A percentile compares a stretch with the other conserved stretches of the same genome.
Conservation (phyloP, 1,284 basidiomycete genomes). For the Malassezia caprae region DNA sequence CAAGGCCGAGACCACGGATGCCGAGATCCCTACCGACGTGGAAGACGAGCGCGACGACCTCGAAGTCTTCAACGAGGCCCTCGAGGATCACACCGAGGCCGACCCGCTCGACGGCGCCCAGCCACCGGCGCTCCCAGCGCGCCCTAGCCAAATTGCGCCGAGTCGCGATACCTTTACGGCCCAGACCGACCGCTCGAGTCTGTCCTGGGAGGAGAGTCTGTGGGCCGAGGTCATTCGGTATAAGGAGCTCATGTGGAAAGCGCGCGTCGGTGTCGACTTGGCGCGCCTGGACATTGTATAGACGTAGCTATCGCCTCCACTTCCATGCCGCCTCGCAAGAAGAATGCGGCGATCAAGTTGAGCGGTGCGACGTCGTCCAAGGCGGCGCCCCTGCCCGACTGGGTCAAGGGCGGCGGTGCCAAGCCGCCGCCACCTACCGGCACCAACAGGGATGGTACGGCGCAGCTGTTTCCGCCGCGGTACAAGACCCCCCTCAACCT, state of each 20-base stretch:
- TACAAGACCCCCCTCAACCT: conserved; percentile 47
- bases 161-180: conserved; percentile 1
- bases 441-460: conserved; percentile 9
- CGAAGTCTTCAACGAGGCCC: neutral
- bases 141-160: neutral
- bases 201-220: conserved; percentile 12
- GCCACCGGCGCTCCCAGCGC: neutral
- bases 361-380: conserved; percentile 44
- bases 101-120: neutral
- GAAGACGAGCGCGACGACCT: neutral
- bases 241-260: conserved; percentile 17
- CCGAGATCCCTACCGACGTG: neutral
- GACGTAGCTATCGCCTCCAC: neutral
- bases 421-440: conserved; percentile 19
- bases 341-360: conserved; percentile 42
- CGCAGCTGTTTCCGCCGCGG: conserved; percentile 42
- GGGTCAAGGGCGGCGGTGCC: conserved; percentile 41
- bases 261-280: conserved; percentile 11
- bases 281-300: conserved; percentile 5
- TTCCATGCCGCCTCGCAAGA: conserved; percentile 39
- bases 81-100: neutral
- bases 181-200: neutral
- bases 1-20: no score
- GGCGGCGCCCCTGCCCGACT: conserved; percentile 43
- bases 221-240: conserved; percentile 14